Base-by-base conservation (phyloP, 2,329 filamentous ascomycete genomes). In the Chrysosporium queenslandicum region DNA sequence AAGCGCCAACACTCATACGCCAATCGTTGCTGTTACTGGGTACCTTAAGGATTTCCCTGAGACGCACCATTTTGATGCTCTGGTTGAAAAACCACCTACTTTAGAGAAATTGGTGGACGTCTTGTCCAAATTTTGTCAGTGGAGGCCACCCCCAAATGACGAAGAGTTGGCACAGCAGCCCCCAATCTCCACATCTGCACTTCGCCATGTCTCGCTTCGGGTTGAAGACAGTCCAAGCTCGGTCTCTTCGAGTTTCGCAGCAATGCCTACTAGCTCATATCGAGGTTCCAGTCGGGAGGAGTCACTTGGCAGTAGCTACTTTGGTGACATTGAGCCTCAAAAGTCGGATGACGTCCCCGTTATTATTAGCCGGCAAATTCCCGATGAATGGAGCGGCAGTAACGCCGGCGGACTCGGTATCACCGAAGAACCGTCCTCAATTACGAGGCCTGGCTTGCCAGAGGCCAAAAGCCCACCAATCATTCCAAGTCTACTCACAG, bases 1-100 rank as follows among this genome's bases (percentile, higher is more conserved):
- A 72, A 96, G 96, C 66, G 82, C 87, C 54, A 98, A 98, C 65
- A 86, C 87, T 0, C 83, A 92, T 60, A 98, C 92, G 0, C 92
- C 92, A 0, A 94, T 98, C 56, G 88, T 98, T 53, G 90, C 89
- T 45, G 91, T 98, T 30, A 98, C 92, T 2, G 91, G 92, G 5
- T 98, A 98, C 67, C 74, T 98, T n/a, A 97, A 97, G 66, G 92
- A 98, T 64, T 76, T 98, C 1, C 90, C 92, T 60, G 89, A 90
- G 55, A 87, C 88, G 2, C 91, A 98, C 69, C 87, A 96, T 68
- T 98, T 98, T 63, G 90, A 97, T 66, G 87, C 87, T 0, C 75
- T 98, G 48, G 88, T 98, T 49, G 90, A 98, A 69, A 98, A 98
- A 70, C 92, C 92, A 23, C 94, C 94, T 32, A 97, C 91, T 36